Evolutionary conservation across 495 filamentous ascomycete species (phyloP), one percentile per base, ranked within the genome.

Genomic region (Penicillium verhagenii): DNA sequence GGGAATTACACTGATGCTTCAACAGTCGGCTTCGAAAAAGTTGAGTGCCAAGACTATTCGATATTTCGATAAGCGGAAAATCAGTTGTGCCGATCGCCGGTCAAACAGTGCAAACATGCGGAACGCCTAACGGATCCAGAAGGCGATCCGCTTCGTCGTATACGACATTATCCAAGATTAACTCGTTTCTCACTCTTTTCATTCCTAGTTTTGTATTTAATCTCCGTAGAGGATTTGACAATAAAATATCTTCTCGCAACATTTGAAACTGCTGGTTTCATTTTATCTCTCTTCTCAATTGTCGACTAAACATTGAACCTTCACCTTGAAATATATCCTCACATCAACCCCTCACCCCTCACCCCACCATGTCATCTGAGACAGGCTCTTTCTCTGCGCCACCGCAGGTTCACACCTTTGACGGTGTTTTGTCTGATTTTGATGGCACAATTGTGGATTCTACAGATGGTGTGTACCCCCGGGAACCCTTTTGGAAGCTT

Each of bases 351-450:
- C 56, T 59, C 65, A 56, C 60, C 55, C 50, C 55, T 61, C 65
- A 52, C 59, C 58, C 56, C 53, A 58, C 58, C 52, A 78, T 77
- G 73, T 57, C 73, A 45, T 20, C 57, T 11, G 48, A 59, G 45
- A 56, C 63, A 53, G 68, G 69, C 58, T 69, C 73, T 5, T 91
- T 86, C 67, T 80, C 84, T 35, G 81, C 82, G 19, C 80, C 82
- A 14, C 65, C 85, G 25, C 77, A 85, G 58, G 68, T 70, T 20
- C 79, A 84, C 59, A 73, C 78, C 14, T 95, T 94, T 61, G 79
- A 86, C 61, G 92, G 87, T 8, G 70, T 96, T 25, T 81, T 97
- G 4, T 96, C 96, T 59, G 93, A 97, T 72, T 92, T 96, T 82
- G 92, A 95, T 63, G 91, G 87, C 44, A 76, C 75, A 28, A 74